Base-by-base conservation (phyloP, 1,284 basidiomycete species). In the Porodaedalea pini region DNA sequence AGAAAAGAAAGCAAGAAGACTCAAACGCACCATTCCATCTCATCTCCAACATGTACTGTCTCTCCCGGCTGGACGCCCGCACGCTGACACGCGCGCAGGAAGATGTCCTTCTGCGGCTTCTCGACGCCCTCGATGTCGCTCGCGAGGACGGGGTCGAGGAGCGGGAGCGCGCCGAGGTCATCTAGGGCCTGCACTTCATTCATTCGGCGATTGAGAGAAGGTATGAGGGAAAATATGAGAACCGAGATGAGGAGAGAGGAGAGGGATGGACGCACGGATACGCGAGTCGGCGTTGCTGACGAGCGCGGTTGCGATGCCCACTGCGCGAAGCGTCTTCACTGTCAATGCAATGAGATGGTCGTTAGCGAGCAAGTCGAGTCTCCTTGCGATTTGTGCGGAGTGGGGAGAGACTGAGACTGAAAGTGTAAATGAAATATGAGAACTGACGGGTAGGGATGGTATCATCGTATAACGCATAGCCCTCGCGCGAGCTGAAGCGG, bases 41-140 rank as follows among this genome's bases (percentile, higher is more conserved):
- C 87, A 66, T 91, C 88, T 2, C 88, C 88, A 48, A 90, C 78
- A 64, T 90, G 88, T 29, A 89, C 64, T 31, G 77, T 78, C 63
- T 86, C 76, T 8, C 69, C 63, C 0, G 72, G 69, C 23, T 61
- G 61, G 13, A 79, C 59, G 29, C 69, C 58, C 11, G 64, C 61
- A 34, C 64, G 60, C 40, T 62, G 47, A 54, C 68, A 72, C 0
- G 79, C 76, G 2, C 75, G 72, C 27, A 69, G 64, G 69, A 86
- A 91, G 43, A 91, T 82, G 45, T 78, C 73, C 25, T 64, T 61
- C 1, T 77, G 71, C 0, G 88, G 89, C 67, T 91, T 91, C 69
- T 88, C 86, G 19, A 83, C 64, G 6, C 81, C 78, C 63, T 82
- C 79, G 56, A 80, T 78, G 64, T 86, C 86, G 62, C 86, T 88